A percentile compares a stretch with the other conserved stretches of the same genome.
Evolutionary conservation across 805 yeast genomes (phyloP).

Genomic region (Lipomyces starkeyi): DNA sequence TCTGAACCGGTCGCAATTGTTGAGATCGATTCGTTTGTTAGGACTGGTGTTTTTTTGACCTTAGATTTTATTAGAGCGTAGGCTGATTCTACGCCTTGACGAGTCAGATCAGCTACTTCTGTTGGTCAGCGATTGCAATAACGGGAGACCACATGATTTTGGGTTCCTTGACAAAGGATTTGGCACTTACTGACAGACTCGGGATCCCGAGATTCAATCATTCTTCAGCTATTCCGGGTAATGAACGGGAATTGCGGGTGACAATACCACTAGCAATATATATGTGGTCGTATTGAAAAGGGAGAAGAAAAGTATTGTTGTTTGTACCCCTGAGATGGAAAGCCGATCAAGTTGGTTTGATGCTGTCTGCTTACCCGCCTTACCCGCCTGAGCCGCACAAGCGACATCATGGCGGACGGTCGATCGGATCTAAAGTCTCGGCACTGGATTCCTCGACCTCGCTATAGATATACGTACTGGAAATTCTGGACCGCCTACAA

Average conservation of each 20-base stretch:
- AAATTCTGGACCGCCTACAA: not conserved
- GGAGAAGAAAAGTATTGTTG: no score
- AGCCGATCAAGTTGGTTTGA: no score
- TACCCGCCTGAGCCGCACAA: no score
- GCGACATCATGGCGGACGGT: no score
- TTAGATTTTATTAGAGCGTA: constrained; percentile 13
- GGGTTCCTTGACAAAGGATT: not conserved
- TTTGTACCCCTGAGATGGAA: no score
- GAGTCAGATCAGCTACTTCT: constrained; percentile 8
- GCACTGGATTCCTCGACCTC: no score
- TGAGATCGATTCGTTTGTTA: constrained; percentile 25
- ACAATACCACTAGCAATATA: no score
- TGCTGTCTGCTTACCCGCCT: no score
- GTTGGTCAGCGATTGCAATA: not conserved
- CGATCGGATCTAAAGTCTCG: no score
- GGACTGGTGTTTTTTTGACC: constrained; percentile 23
- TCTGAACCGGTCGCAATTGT: constrained; percentile 10
- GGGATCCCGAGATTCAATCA: constrained; percentile 8
- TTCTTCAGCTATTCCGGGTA: not conserved
- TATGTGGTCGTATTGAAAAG: no score
- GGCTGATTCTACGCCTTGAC: constrained; percentile 24
- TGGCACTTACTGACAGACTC: not conserved
- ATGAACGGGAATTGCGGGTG: not conserved
- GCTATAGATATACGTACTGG: not conserved
- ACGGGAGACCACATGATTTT: no score